These are phyloP conservation scores for Trichoderma sp. DNA, from an alignment of 2,329 filamentous ascomycete species.

Conservation along the genomic window DNA sequence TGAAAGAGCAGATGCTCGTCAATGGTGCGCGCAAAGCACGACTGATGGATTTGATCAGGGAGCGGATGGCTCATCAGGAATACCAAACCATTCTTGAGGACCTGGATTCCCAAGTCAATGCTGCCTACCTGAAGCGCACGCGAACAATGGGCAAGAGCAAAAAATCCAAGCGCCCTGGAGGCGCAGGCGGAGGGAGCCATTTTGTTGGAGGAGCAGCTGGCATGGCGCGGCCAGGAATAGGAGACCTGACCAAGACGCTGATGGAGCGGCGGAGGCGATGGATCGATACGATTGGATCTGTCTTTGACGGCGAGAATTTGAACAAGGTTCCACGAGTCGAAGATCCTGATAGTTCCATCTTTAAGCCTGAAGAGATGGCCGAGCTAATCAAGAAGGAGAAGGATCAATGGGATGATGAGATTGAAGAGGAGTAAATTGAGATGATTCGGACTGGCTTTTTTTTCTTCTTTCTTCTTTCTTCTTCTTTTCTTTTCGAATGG, in stretches of 20 bases:
- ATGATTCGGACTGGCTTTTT: neutral
- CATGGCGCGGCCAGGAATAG: conserved; percentile 76
- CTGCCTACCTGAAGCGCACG: conserved; percentile 93
- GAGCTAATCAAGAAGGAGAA: conserved; percentile 73
- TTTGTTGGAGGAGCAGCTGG: conserved; percentile 59
- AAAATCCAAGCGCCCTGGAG: conserved; percentile 80
- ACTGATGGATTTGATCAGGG: conserved; percentile 82
- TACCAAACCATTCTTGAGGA: conserved; percentile 97
- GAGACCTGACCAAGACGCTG: conserved; percentile 84
- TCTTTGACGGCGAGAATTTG: conserved; percentile 82
- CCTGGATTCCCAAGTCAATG: conserved; percentile 90
- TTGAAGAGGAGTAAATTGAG: conserved; percentile 61
- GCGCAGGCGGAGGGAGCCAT: conserved; percentile 71
- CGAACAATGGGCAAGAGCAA: conserved; percentile 92
- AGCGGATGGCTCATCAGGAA: conserved; percentile 94
- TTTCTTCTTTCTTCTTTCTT: too few relatives aligned
- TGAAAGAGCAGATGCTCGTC: conserved; percentile 79
- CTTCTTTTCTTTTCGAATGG: too few relatives aligned
- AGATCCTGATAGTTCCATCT: conserved; percentile 70
- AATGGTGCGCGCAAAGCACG: conserved; percentile 91
- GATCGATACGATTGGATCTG: conserved; percentile 86
- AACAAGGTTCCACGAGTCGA: conserved; percentile 67
- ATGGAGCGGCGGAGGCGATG: conserved; percentile 91
- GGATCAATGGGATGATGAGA: conserved; percentile 80
- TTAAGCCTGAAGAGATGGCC: conserved; percentile 71